Percentiles rank a stretch among this genome's conserved stretches.
Evolutionary conservation across 2,329 filamentous ascomycete genomes (phyloP).

Genomic region (Penicillium sp.): DNA sequence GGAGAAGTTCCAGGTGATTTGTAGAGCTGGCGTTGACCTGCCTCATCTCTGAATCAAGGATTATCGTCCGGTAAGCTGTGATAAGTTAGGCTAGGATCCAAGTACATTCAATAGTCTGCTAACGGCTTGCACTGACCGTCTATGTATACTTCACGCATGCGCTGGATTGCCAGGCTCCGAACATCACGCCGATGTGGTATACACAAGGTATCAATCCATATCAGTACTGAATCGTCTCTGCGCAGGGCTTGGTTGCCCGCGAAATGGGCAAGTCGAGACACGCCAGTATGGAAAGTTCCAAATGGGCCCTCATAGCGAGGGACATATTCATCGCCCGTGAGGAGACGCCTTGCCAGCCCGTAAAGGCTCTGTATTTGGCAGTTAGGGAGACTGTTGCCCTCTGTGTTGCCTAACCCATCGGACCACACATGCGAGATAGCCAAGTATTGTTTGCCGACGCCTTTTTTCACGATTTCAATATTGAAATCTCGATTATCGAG

Average conservation of each 20-base stretch:
- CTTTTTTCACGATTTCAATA: neutral
- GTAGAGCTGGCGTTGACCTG: neutral
- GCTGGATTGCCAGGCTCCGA: conserved; percentile 13
- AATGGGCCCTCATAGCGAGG: neutral
- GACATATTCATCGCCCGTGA: neutral
- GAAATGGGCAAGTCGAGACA: neutral
- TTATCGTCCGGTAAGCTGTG: neutral
- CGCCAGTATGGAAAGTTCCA: neutral
- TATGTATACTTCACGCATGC: conserved; percentile 12
- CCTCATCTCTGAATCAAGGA: neutral
- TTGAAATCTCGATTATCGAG: neutral
- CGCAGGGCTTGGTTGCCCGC: neutral
- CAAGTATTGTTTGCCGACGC: neutral
- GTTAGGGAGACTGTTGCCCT: neutral
- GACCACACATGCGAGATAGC: conserved; percentile 1
- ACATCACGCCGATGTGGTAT: conserved; percentile 14
- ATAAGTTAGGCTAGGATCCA: neutral
- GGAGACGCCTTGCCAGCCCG: neutral
- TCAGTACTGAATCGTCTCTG: conserved; percentile 7
- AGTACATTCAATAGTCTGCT: neutral
- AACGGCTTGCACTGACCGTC: conserved; percentile 6
- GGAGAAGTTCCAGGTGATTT: conserved; percentile 25
- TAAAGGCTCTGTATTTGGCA: neutral
- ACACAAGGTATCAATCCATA: conserved; percentile 17
- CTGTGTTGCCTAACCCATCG: neutral